Base-by-base conservation (phyloP, 768 basidiomycete genomes). In the Lentinula sp. region DNA sequence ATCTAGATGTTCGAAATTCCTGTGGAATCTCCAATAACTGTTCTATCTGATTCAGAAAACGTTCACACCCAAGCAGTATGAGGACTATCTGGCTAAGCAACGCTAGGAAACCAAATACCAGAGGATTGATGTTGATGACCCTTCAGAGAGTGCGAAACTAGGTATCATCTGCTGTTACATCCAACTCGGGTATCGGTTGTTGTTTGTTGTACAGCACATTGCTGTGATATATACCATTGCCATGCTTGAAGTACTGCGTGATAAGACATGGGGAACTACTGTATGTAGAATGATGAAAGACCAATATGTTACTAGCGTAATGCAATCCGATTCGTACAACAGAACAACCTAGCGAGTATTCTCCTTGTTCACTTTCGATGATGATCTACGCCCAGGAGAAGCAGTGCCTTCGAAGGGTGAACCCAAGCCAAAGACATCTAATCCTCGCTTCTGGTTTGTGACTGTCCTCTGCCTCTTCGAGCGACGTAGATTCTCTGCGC, bases 21-120 rank as follows among this genome's bases (percentile, higher is more conserved):
- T 28, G 9, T 10, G 54, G 13, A 23, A 52, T 57, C 35, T 37
- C 51, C 46, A 6, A 8, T 16, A 23, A 36, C 23, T 60, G 4
- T 13, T 43, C 48, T 50, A 6, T 62, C 36, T 9, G 49, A n/a
- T 39, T 33, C 63, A 91, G 89, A 90, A 87, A 85, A 86, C 88
- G 0, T 83, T 85, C 61, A 90, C 89, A 4, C 86, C 83, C 5
- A 78, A 80, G 64, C 87, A 91, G 70, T 90, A 84, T 68, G 77
- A 85, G 56, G 78, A 75, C 0, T 70, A 80, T 20, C 67, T 79
- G 59, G 74, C 75, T 15, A 80, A 79, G 51, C 53, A 61, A 7
- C 51, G 64, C 43, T 63, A 50, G 52, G 51, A 53, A 7, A 32
- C 32, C 2, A 2, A 2, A 28, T 28, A 28, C 0, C 3, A 28